Base-by-base conservation (phyloP, 2,329 filamentous ascomycete genomes). In the Acrodontium crateriforme region DNA sequence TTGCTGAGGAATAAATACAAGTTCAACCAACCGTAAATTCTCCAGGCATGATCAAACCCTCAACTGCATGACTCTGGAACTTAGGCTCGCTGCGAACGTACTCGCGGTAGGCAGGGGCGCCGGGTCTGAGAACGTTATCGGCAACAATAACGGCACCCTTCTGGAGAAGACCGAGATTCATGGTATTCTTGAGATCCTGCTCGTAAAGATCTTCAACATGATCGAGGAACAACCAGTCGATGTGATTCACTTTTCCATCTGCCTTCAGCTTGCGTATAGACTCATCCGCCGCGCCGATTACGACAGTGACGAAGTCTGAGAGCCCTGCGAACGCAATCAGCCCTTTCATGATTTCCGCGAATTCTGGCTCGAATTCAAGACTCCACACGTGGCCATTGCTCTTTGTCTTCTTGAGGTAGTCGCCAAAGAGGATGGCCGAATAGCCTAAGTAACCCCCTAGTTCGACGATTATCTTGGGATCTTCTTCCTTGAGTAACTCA, bases 401-500 rank as follows among this genome's bases (percentile, higher is more conserved):
- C 8, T 75, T 77, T 3, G 65, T 66, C 27, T 65, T 62, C 32
- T 68, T 67, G 10, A 81, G 58, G 1, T 75, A 74, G 18, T 71
- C 63, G 24, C 70, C 78, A 45, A 85, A 87, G 2, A 83, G 62
- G 34, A 89, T 72, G 34, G 75, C 74, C 0, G 80, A 87, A 59
- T 89, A 89, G 22, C 81, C 81, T 12, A 84, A 66, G 52, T 87
- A 89, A 26, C 78, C 77, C 25, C 82, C 81, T 0, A 89, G 63
- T 49, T 91, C 81, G 25, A 87, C 69, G 71, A 84, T 80, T 3
- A 63, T 63, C 29, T 69, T 52, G 1, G 78, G 79, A 48, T 76
- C 78, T 25, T 65, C 58, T 37, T 78, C 60, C 12, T 60, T 59
- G 34, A 89, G 84, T 20, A 85, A 52, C 16, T 78, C 64, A 6